Conservation (phyloP, 306 rosid species). For the Dryas octopetala region DNA sequence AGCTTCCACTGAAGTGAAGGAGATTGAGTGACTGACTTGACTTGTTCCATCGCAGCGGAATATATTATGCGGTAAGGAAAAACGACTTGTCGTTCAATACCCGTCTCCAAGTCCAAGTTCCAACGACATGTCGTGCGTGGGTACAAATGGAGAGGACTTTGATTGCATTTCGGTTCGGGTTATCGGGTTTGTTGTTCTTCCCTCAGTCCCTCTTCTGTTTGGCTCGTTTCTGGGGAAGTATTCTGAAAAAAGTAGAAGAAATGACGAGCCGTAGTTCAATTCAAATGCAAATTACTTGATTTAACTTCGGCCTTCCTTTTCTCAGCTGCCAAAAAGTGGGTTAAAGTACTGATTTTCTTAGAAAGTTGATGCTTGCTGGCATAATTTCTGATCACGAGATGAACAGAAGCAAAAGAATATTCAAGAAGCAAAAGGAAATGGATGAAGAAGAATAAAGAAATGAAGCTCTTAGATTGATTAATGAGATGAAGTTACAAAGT, state of each 20-base stretch:
- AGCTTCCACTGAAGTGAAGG: background rate
- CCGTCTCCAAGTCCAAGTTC: too few species aligned
- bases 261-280: background rate
- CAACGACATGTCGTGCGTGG: background rate
- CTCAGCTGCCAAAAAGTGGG: conserved; percentile 5
- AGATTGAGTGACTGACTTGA: background rate
- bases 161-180: too few species aligned
- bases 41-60: background rate
- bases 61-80: background rate
- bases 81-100: background rate
- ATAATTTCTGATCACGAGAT: background rate
- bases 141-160: too few species aligned
- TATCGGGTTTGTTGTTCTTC: background rate
- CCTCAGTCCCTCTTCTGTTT: background rate
- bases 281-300: background rate
- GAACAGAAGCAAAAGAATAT: too few species aligned
- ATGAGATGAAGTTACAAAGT: too few species aligned
- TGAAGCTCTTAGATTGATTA: too few species aligned
- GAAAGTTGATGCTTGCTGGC: background rate
- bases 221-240: background rate
- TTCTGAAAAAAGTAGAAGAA: background rate
- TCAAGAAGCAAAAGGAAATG: too few species aligned
- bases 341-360: background rate
- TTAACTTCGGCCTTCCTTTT: background rate
- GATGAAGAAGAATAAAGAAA: too few species aligned